Evolutionary conservation across 805 yeast species (phyloP), one percentile per base, ranked within the genome.

Genomic region (Candida hispaniensis): DNA sequence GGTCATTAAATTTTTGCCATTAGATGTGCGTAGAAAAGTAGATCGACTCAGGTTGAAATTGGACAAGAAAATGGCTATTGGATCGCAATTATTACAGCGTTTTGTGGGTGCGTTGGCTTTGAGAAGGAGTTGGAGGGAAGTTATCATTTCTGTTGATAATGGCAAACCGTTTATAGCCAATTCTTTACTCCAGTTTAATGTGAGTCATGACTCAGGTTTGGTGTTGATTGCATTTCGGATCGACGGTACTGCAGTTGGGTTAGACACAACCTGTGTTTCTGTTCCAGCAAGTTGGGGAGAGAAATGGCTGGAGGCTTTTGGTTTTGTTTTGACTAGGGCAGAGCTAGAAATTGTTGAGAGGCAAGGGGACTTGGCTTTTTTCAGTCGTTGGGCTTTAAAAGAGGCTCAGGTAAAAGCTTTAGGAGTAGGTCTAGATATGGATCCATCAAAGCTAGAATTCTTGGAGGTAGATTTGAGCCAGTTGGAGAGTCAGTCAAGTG

Each of bases 321-420:
- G 36, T 10, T 24, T 32, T 21, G 25, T 38, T 9, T 32, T 12
- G 16, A 16, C 23, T 7, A 25, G 23, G 7, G 17, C 11, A 15
- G 36, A 23, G 24, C 26, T 21, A 15, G 18, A 26, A 7, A 20
- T 23, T 30, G 25, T 29, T 3, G 30, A 34, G 12, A 18, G 15
- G 6, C 25, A 30, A 3, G 30, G 30, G 4, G 19, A 34, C 18
- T 24, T 25, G 6, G 30, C 25, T 15, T 41, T 48, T 18, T 43
- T 41, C 22, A 71, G 71, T 23, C 62, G 67, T 20, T 81, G 94
- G 94, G 79, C 93, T 0, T 52, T 81, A 36, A 81, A 81, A 49
- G 94, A 81, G 50, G 72, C 82, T 13, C 78, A 71, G 47, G 67
- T 80, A 5, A 81, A 81, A 47, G 68, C 64, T 22, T 46, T 67